phyloP scores from a whole-genome alignment of 2,329 filamentous ascomycete species.

The Cryphonectria parasitica region DNA sequence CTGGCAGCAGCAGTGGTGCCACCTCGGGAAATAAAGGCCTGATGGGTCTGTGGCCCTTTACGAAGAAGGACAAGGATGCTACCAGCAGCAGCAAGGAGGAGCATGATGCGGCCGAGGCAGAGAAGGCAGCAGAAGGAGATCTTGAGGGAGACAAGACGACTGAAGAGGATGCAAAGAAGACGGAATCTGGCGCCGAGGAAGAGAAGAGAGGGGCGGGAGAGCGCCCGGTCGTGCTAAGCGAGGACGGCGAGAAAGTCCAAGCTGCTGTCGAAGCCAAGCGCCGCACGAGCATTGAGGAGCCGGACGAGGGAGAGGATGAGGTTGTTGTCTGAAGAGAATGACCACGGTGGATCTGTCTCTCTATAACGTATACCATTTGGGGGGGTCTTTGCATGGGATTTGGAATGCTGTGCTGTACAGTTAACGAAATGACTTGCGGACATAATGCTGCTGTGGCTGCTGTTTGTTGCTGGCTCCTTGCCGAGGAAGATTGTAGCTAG shows the following conservation, averaged over 20 bases:
- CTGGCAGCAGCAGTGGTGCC: slow-evolving; percentile 31
- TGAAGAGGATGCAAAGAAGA: slow-evolving; percentile 34
- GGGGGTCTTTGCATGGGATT: background rate
- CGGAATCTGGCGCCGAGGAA: slow-evolving; percentile 33
- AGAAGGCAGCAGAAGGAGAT: slow-evolving; percentile 37
- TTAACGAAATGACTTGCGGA: slow-evolving; percentile 1
- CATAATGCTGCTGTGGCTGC: background rate
- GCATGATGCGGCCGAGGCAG: slow-evolving; percentile 37
- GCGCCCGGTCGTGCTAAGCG: slow-evolving; percentile 37
- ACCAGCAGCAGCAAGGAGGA: slow-evolving; percentile 40
- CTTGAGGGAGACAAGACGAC: slow-evolving; percentile 42
- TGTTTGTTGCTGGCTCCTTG: background rate
- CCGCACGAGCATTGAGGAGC: slow-evolving; percentile 63
- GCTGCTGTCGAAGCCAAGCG: slow-evolving; percentile 56
- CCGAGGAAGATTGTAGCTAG: background rate
- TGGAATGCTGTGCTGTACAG: background rate
- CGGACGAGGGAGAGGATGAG: slow-evolving; percentile 56
- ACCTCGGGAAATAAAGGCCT: slow-evolving; percentile 43
- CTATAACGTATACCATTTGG: background rate
- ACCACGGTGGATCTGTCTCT: background rate
- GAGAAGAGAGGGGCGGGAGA: slow-evolving; percentile 34
- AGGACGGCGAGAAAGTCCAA: slow-evolving; percentile 49
- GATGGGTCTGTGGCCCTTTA: slow-evolving; percentile 63
- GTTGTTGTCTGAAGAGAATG: slow-evolving; percentile 32
- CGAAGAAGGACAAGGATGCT: slow-evolving; percentile 37